A percentile compares a stretch with the other conserved stretches of the same genome.
phyloP scores from a whole-genome alignment of 345 rosid species.

The Barbarea vulgaris region DNA sequence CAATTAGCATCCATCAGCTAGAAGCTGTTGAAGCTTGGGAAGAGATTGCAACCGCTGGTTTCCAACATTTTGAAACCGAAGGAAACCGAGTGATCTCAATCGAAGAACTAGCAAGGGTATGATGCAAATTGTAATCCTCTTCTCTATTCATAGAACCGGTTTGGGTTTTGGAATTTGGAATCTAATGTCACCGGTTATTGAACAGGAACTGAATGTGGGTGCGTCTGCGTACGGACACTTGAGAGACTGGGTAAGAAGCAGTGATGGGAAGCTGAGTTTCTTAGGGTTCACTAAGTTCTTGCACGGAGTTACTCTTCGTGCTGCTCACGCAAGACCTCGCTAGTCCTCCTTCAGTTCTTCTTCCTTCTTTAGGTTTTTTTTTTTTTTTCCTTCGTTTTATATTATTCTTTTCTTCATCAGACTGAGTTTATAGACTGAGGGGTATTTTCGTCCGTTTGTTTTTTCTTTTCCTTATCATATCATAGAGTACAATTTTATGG shows the following conservation, averaged over 20 bases:
- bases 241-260: conserved; percentile 75
- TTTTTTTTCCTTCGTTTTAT: background rate
- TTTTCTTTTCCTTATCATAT: conserved; percentile 11
- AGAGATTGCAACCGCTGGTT: conserved; percentile 61
- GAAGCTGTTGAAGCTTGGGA: conserved; percentile 85
- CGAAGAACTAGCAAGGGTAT: conserved; percentile 77
- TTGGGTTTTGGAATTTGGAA: background rate
- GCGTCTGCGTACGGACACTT: conserved; percentile 75
- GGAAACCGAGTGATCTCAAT: conserved; percentile 73
- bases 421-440: conserved; percentile 26
- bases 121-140: background rate
- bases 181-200: background rate
- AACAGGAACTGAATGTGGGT: conserved; percentile 82
- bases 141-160: conserved; percentile 2
- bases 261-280: conserved; percentile 86
- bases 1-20: conserved; percentile 68
- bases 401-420: background rate
- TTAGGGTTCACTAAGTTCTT: conserved; percentile 80
- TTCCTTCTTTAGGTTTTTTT: background rate
- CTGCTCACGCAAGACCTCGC: conserved; percentile 74
- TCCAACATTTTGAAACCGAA: conserved; percentile 70
- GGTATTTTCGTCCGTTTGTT: conserved; percentile 32
- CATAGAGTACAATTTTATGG: conserved; percentile 28
- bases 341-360: conserved; percentile 30
- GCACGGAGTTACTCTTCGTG: conserved; percentile 80